A percentile compares a stretch with the other conserved stretches of the same genome.
phyloP scores from a whole-genome alignment of 2,329 filamentous ascomycete species.

The Emergomyces orientalis region DNA sequence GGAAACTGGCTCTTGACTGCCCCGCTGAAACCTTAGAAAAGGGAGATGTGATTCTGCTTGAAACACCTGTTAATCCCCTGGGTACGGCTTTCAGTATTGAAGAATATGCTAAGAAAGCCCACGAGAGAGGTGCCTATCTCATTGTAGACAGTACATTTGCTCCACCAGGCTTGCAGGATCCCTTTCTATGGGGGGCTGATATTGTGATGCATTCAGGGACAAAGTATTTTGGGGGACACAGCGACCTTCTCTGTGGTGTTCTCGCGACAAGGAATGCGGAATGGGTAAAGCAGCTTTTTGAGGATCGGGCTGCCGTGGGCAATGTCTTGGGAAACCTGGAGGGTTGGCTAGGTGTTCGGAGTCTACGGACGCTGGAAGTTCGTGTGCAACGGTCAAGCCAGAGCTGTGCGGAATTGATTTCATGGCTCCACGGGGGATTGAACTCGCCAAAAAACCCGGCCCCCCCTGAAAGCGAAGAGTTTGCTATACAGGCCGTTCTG shows the following conservation, averaged over 20 bases:
- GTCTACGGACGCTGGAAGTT: conserved; percentile 75
- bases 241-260: conserved; percentile 86
- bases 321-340: conserved; percentile 82
- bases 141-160: conserved; percentile 87
- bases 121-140: conserved; percentile 61
- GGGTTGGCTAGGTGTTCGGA: conserved; percentile 83
- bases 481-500: conserved; percentile 46
- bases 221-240: conserved; percentile 96
- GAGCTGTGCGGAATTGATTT: conserved; percentile 60
- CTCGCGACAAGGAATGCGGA: conserved; percentile 53
- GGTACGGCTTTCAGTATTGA: conserved; percentile 69
- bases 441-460: conserved; percentile 9
- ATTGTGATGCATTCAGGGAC: conserved; percentile 86
- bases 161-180: conserved; percentile 79
- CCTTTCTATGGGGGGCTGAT: conserved; percentile 73
- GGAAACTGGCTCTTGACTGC: conserved; percentile 62
- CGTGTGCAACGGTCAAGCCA: conserved; percentile 67
- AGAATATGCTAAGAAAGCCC: conserved; percentile 62
- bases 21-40: conserved; percentile 55
- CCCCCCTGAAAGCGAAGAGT: conserved; percentile 31
- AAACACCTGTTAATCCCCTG: conserved; percentile 87
- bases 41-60: conserved; percentile 81
- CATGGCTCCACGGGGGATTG: conserved; percentile 55
- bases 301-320: conserved; percentile 67
- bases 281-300: conserved; percentile 52